These are phyloP conservation scores for Fusarium sp. DNA, from an alignment of 2,329 filamentous ascomycete genomes.

Conservation along the genomic window DNA sequence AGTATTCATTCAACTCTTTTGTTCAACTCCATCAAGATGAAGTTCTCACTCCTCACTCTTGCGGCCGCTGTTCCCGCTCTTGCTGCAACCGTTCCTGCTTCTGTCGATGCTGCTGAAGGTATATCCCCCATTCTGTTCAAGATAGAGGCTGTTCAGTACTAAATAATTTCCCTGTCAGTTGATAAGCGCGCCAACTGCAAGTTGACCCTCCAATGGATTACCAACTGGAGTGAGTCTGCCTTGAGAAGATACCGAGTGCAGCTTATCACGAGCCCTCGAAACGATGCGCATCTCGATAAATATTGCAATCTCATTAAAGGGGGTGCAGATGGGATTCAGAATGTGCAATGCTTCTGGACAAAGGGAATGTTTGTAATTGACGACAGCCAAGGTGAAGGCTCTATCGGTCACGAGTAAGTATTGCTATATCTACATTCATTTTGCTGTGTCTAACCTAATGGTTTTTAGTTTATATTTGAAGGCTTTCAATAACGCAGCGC, in stretches of 20 bases:
- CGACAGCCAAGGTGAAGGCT: background rate
- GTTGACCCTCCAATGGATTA: conserved; percentile 3
- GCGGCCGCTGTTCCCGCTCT: background rate
- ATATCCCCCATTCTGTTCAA: fast-evolving
- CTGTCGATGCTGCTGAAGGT: background rate
- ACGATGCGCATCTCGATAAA: background rate
- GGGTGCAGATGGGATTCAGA: background rate
- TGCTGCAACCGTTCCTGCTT: background rate
- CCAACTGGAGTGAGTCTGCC: conserved; percentile 7
- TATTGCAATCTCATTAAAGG: background rate
- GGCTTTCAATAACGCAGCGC: background rate
- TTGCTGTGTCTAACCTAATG: background rate
- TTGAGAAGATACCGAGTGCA: conserved; percentile 6
- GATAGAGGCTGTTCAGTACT: background rate
- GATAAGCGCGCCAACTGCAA: conserved; percentile 3
- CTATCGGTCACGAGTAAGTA: background rate
- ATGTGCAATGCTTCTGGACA: conserved; percentile 13
- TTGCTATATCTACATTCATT: fast-evolving
- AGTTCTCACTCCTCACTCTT: background rate
- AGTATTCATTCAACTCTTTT: background rate
- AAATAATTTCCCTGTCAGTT: background rate
- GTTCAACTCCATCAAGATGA: background rate
- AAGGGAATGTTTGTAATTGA: conserved; percentile 2
- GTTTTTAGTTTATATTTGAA: background rate
- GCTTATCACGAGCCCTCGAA: conserved; percentile 7